Evolutionary conservation across 2,329 filamentous ascomycete species (phyloP).

Genomic region (Stagonosporopsis rhizophila): DNA sequence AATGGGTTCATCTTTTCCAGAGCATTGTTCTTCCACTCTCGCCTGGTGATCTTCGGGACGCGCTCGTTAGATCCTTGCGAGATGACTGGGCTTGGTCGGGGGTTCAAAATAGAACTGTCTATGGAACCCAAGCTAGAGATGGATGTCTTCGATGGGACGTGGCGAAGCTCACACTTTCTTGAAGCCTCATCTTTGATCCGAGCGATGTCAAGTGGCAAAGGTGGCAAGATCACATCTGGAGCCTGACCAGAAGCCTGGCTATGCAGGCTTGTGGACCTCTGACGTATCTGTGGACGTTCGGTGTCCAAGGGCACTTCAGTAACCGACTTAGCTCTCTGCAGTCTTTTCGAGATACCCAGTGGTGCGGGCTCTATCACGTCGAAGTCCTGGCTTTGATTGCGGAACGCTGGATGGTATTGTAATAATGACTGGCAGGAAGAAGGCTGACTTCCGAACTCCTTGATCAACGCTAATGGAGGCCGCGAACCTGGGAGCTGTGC

Average conservation of each 20-base stretch:
- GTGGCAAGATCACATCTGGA: constrained; percentile 53
- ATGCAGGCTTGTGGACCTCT: constrained; percentile 36
- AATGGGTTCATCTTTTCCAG: constrained; percentile 42
- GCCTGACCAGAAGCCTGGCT: constrained; percentile 44
- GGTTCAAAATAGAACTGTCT: constrained; percentile 51
- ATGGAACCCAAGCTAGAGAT: constrained; percentile 51
- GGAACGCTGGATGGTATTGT: constrained; percentile 39
- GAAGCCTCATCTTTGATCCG: constrained; percentile 34
- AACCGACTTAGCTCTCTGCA: constrained; percentile 37
- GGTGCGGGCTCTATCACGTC: background rate
- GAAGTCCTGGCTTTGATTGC: constrained; percentile 19
- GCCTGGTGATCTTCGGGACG: constrained; percentile 47
- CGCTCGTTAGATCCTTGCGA: constrained; percentile 31
- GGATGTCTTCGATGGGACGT: constrained; percentile 48
- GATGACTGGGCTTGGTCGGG: constrained; percentile 46
- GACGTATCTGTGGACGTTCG: constrained; percentile 30
- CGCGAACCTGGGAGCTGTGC: constrained; percentile 15
- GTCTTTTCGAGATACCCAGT: constrained; percentile 19
- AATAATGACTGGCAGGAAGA: constrained; percentile 39
- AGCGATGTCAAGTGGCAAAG: constrained; percentile 48
- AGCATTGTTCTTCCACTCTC: constrained; percentile 45
- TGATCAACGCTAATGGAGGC: constrained; percentile 21
- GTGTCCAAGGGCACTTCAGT: constrained; percentile 27
- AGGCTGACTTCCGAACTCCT: constrained; percentile 27
- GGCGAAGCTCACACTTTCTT: constrained; percentile 35